Evolutionary conservation across 140 eudicot genomes (phyloP), one percentile per base, ranked within the genome.

Genomic region (Erigeron philadelphicus): DNA sequence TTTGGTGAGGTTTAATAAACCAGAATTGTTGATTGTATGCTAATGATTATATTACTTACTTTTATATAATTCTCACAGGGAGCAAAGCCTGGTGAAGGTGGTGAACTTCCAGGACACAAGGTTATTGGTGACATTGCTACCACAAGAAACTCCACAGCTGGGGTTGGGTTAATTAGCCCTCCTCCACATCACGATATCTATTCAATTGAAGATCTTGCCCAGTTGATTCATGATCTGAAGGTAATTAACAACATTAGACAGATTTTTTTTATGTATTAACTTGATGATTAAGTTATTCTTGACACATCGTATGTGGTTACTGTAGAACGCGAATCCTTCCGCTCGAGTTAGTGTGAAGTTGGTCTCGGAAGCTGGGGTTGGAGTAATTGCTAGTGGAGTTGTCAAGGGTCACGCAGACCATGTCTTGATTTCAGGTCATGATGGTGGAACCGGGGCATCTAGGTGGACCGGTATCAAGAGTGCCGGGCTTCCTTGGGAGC

Each of bases 81-180:
- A 76, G 99, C 99, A 60, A 94, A 94, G 81, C 99, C 99, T 5
- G 99, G 99, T n/a, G 99, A 94, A 94, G 99, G 99, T 15, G 99
- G 99, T 72, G 99, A 94, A 78, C 97, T 94, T 68, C 99, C 99
- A 4, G 99, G 99, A 12, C 99, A 94, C 55, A 94, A 94, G 73
- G 99, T 94, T 71, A 85, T 94, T 48, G 99, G 97, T 41, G 99
- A 94, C 79, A 94, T 94, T 73, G 99, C 99, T 11, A 49, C 85
- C 66, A 94, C 99, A 13, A 75, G 99, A 78, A 89, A 94, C 72
- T 94, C 99, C 12, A 94, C 99, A 11, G 99, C 99, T 71, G 99
- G 99, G 8, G 99, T 94, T 61, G 99, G 99, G 12, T 85, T 94
- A 67, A 94, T 94, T 63, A 94, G 99, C 59, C 99, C 99, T 43